Percentiles rank a stretch among this genome's conserved stretches.
Conservation (phyloP, 352 stramenopile species). For the Aphanomyces stellatus region DNA sequence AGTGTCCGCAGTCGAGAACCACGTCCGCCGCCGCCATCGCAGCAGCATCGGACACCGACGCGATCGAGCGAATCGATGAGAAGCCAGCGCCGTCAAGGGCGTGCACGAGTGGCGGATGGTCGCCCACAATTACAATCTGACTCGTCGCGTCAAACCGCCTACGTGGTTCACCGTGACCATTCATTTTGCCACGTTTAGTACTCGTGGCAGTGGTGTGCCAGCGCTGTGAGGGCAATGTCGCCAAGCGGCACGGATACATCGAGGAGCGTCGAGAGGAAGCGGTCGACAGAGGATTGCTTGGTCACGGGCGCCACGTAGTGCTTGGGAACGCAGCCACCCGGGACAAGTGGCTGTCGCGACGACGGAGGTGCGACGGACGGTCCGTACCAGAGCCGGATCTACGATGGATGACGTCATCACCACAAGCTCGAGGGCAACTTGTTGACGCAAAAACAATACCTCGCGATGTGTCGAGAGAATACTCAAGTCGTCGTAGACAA, state of each 20-base stretch:
- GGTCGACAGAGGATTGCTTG: neutral
- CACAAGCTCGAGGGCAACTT: too few relatives aligned
- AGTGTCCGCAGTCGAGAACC: neutral
- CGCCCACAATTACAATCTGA: neutral
- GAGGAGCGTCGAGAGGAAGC: too few relatives aligned
- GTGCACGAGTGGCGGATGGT: neutral
- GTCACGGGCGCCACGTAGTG: neutral
- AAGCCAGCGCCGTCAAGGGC: neutral
- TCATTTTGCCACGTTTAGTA: too few relatives aligned
- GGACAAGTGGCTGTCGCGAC: too few relatives aligned
- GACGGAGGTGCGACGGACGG: too few relatives aligned
- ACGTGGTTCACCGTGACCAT: neutral
- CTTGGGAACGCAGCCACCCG: neutral
- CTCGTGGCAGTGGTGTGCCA: too few relatives aligned
- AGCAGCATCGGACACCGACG: neutral
- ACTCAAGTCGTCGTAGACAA: constrained; percentile 80
- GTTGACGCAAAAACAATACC: constrained; percentile 24
- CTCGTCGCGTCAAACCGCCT: neutral
- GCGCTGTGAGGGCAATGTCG: too few relatives aligned
- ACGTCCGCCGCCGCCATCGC: neutral
- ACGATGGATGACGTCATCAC: too few relatives aligned
- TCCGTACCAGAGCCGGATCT: constrained; percentile 13
- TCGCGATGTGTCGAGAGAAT: constrained; percentile 71
- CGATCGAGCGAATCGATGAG: neutral
- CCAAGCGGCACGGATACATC: too few relatives aligned